Evolutionary conservation across 148 eudicot species (phyloP).

Genomic region (Heliamphora exappendiculata): DNA sequence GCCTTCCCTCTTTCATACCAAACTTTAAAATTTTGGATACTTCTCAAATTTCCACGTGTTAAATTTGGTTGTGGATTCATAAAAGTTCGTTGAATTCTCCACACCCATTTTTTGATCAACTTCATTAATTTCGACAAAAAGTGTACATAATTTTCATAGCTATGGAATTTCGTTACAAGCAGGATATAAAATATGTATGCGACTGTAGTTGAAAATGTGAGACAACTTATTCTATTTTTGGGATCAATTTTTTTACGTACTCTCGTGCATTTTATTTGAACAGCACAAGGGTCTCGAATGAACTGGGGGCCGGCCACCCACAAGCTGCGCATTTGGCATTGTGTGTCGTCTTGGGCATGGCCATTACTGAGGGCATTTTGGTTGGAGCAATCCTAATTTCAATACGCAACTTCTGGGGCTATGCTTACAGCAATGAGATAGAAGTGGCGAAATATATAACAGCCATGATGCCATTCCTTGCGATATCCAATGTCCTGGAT

Average conservation of each 20-base stretch:
- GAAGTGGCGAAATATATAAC: slow-evolving; percentile 58
- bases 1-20: background rate
- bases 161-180: background rate
- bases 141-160: background rate
- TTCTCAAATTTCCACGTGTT: background rate
- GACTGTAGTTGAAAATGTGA: too few species aligned
- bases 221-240: background rate
- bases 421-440: slow-evolving; percentile 50
- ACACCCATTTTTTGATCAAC: background rate
- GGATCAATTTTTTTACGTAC: background rate
- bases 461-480: slow-evolving; percentile 54
- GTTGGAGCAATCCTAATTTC: slow-evolving; percentile 30
- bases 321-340: slow-evolving; percentile 48
- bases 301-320: slow-evolving; percentile 62
- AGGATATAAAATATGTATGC: too few species aligned
- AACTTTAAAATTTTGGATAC: too few species aligned
- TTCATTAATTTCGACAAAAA: background rate
- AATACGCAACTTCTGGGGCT: slow-evolving; percentile 58
- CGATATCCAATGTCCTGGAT: slow-evolving; percentile 50
- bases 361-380: slow-evolving; percentile 37
- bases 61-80: background rate
- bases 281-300: slow-evolving; percentile 68
- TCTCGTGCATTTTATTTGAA: background rate
- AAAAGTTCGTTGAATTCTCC: background rate
- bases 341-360: slow-evolving; percentile 37